Base-by-base conservation (phyloP, 305 asterid species). In the Solanum hybrid region DNA sequence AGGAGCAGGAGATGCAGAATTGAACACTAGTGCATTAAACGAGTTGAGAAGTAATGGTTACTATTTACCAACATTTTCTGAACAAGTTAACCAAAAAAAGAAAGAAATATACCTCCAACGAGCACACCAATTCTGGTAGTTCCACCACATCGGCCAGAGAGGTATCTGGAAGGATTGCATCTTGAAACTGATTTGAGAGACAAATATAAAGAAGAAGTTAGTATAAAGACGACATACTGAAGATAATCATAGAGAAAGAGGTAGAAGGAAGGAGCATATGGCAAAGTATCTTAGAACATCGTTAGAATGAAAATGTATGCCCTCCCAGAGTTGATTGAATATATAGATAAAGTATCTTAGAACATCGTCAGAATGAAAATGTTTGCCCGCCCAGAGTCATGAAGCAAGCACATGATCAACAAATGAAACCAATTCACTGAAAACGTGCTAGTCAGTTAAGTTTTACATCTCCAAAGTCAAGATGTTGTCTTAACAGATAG, bases 61-160 rank as follows among this genome's bases (percentile, higher is more conserved):
- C 60, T 3, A 2, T 14, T 77, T 37, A 79, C 60, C 0, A 38
- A 42, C 72, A 82, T 42, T 40, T 42, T 82, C 72, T 42, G 72
- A 10, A 81, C 37, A 81, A 27, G 86, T 40, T 27, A 2, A 40
- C 10, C 71, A 17, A 81, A 42, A 80, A 31, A 51, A 29, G 24
- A 20, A 77, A 22, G 14, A 79, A n/a, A n/a, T 12, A 56, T 93
- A 96, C 99, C 99, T 96, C 95, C 98, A 79, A 94, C 77, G 38
- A 97, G 96, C 90, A 94, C 80, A 88, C 93, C 94, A 32, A 93
- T 85, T 92, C 91, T 96, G 79, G 92, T 88, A 46, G 90, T 60
- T 77, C 95, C 88, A 17, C 94, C 92, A 88, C 97, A 97, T 92
- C 89, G 90, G 73, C 94, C 93, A 29, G 95, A 92, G 75, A 93